Conservation (phyloP, 805 yeast species). For the Saturnispora diversa region DNA sequence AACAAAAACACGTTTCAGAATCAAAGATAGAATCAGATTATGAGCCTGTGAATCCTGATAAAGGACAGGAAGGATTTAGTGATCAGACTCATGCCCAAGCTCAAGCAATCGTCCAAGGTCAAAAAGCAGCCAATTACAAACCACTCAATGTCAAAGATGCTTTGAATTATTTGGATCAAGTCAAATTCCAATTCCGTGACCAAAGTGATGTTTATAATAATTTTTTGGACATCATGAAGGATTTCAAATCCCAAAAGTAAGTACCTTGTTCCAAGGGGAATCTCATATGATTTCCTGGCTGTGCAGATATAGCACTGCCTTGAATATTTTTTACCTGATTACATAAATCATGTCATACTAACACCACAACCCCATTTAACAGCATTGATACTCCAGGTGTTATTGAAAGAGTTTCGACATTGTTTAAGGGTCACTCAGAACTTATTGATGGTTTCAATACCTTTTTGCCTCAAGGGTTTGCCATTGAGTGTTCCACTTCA, state of each 20-base stretch:
- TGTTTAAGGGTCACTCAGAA: constrained; percentile 88
- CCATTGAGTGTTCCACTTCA: constrained; percentile 86
- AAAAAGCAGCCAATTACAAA: constrained; percentile 39
- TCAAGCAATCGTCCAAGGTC: constrained; percentile 11
- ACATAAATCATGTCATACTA: constrained; percentile 16
- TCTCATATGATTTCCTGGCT: neutral
- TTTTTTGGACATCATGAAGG: constrained; percentile 97
- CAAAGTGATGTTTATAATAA: constrained; percentile 96
- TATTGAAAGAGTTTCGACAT: constrained; percentile 84
- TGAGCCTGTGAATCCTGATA: neutral
- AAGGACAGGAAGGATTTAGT: constrained; percentile 8
- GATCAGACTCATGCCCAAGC: constrained; percentile 12
- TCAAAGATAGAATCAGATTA: neutral
- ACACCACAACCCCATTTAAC: constrained; percentile 13
- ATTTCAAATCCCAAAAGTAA: constrained; percentile 85
- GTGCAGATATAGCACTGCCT: constrained; percentile 9
- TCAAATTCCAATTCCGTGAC: constrained; percentile 80
- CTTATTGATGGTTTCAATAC: constrained; percentile 97
- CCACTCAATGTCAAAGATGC: constrained; percentile 97
- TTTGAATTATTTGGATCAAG: constrained; percentile 88
- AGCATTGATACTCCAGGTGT: constrained; percentile 97
- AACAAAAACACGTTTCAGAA: neutral
- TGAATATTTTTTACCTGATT: neutral
- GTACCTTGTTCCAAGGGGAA: constrained; percentile 27
- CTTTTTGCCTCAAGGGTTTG: constrained; percentile 92